These are phyloP conservation scores for Verticillium isaacii DNA, from an alignment of 2,329 filamentous ascomycete genomes.

Conservation along the genomic window DNA sequence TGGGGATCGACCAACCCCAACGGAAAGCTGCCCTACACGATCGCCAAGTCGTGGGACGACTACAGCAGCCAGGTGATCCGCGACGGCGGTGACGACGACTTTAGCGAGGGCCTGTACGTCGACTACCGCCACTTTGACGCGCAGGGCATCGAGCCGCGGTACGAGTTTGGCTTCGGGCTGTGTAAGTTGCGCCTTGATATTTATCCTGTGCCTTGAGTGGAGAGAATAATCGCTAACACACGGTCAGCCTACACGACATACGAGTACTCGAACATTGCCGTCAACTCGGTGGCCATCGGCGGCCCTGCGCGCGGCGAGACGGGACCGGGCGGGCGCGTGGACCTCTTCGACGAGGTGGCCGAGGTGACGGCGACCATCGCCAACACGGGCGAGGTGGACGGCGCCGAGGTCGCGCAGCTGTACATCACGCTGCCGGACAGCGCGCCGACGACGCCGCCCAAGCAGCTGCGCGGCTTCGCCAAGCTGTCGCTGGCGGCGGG, in stretches of 20 bases:
- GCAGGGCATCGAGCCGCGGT: constrained; percentile 51
- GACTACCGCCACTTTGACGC: constrained; percentile 62
- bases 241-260: constrained; percentile 62
- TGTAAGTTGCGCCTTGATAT: constrained; percentile 26
- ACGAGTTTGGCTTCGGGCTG: constrained; percentile 61
- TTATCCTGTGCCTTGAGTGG: neutral
- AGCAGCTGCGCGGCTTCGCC: constrained; percentile 63
- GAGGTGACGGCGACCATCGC: constrained; percentile 55
- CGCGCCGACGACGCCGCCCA: constrained; percentile 37
- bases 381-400: constrained; percentile 58
- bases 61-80: constrained; percentile 32
- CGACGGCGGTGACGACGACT: constrained; percentile 41
- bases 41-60: constrained; percentile 39
- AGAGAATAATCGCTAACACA: neutral
- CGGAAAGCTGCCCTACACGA: constrained; percentile 47
- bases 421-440: constrained; percentile 39
- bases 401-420: constrained; percentile 64
- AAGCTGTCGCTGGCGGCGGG: constrained; percentile 51
- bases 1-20: constrained; percentile 51
- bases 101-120: constrained; percentile 54
- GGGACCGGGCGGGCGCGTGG: constrained; percentile 36
- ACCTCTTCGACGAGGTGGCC: constrained; percentile 39
- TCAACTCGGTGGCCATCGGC: constrained; percentile 29
- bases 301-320: constrained; percentile 34
- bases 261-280: constrained; percentile 47